Evolutionary conservation across 495 filamentous ascomycete species (phyloP).

Genomic region (Thozetella sp.): DNA sequence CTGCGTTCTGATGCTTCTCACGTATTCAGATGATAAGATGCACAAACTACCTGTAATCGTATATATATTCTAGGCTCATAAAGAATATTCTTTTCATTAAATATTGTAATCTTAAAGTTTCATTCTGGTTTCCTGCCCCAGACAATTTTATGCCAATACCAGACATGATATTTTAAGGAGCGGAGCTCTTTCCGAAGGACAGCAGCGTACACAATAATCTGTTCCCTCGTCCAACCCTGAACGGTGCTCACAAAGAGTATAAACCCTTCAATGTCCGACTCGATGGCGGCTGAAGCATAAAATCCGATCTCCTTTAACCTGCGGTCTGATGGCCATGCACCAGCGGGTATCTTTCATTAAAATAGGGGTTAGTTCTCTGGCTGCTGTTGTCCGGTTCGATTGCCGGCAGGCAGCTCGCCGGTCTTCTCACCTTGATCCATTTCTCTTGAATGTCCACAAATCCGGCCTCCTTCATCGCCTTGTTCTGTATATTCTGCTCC

Average conservation of each 20-base stretch:
- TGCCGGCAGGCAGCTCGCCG: too few species aligned
- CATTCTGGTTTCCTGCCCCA: conserved; percentile 28
- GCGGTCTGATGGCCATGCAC: conserved; percentile 46
- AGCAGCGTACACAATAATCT: conserved; percentile 26
- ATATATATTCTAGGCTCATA: too few species aligned
- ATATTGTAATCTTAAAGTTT: too few species aligned
- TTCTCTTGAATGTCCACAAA: conserved; percentile 48
- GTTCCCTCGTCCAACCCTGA: conserved; percentile 27
- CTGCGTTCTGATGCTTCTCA: too few species aligned
- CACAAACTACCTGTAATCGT: too few species aligned
- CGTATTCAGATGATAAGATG: too few species aligned
- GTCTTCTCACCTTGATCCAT: conserved; percentile 19
- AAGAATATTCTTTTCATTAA: too few species aligned
- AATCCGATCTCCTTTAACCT: conserved; percentile 48
- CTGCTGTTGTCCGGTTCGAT: neutral
- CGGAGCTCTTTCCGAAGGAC: conserved; percentile 27
- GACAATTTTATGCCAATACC: conserved; percentile 26
- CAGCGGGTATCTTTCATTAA: conserved; percentile 31
- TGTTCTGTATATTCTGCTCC: conserved; percentile 47
- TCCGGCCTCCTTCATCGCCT: conserved; percentile 59
- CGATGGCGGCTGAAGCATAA: conserved; percentile 20
- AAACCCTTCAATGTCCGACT: conserved; percentile 39
- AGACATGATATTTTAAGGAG: conserved; percentile 21
- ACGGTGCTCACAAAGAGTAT: conserved; percentile 36
- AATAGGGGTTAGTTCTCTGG: neutral